phyloP scores from a whole-genome alignment of 495 filamentous ascomycete species.

The Amphirosellinia nigrospora region DNA sequence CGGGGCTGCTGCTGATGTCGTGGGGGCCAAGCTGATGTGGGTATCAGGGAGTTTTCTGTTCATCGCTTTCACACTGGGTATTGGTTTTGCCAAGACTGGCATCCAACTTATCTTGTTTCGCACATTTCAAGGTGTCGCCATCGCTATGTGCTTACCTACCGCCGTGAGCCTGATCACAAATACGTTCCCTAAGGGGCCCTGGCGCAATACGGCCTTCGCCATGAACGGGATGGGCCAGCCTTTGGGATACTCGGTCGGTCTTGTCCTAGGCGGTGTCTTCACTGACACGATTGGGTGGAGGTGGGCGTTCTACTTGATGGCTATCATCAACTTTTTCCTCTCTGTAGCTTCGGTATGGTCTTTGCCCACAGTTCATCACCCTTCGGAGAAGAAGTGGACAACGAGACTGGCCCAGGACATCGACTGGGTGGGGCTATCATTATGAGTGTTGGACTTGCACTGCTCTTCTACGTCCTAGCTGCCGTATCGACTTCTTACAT shows the following conservation, averaged over 20 bases:
- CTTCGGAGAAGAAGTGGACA: not conserved
- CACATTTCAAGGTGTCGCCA: slow-evolving; percentile 54
- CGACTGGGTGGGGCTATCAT: slow-evolving; percentile 60
- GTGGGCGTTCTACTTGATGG: slow-evolving; percentile 56
- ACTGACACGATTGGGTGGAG: slow-evolving; percentile 54
- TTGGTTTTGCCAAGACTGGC: slow-evolving; percentile 51
- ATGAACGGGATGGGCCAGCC: slow-evolving; percentile 56
- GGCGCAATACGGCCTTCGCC: slow-evolving; percentile 58
- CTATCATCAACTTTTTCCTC: slow-evolving; percentile 42
- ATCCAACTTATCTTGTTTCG: slow-evolving; percentile 60
- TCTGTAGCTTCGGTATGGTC: slow-evolving; percentile 26
- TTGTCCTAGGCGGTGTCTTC: slow-evolving; percentile 60
- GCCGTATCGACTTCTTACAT: slow-evolving; percentile 16
- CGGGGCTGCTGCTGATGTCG: slow-evolving; percentile 58
- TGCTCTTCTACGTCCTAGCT: slow-evolving; percentile 56
- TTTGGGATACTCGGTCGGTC: slow-evolving; percentile 56
- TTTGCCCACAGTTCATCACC: not conserved
- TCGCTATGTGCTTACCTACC: slow-evolving; percentile 58
- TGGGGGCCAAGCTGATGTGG: slow-evolving; percentile 53
- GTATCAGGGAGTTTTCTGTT: slow-evolving; percentile 54
- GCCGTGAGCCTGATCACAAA: slow-evolving; percentile 56
- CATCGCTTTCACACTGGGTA: slow-evolving; percentile 51
- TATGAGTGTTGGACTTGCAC: slow-evolving; percentile 48
- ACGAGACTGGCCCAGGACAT: slow-evolving; percentile 39
- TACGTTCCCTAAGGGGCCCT: slow-evolving; percentile 46